Evolutionary conservation across 306 rosid species (phyloP).

Genomic region (Pyrus communis): DNA sequence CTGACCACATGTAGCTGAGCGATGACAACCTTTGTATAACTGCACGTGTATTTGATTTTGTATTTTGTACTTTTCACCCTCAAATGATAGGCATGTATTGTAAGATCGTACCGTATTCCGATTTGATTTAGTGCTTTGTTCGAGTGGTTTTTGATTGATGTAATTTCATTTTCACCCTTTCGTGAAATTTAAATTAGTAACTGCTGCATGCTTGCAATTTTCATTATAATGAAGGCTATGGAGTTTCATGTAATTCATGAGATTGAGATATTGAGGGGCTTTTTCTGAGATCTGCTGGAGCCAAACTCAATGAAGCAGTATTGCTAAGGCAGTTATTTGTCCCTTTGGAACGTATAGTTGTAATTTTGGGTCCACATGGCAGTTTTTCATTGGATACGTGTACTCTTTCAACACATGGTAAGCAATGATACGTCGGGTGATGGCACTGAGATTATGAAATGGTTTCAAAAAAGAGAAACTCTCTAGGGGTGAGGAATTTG

Average conservation of each 20-base stretch:
- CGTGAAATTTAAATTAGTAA: neutral
- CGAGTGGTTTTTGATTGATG: conserved; percentile 16
- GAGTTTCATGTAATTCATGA: neutral
- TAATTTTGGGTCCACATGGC: neutral
- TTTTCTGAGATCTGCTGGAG: neutral
- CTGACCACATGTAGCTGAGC: conserved; percentile 59
- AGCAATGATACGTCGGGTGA: no score
- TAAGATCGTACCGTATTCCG: conserved; percentile 27
- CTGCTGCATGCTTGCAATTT: neutral
- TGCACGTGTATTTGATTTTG: conserved; percentile 41
- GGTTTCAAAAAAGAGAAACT: no score
- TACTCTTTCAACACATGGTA: no score
- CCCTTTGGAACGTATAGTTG: neutral
- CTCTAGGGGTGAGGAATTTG: no score
- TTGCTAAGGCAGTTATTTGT: neutral
- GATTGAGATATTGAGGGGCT: neutral
- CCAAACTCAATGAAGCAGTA: neutral
- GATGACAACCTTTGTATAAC: conserved; percentile 11
- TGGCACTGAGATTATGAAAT: no score
- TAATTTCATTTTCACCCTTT: neutral
- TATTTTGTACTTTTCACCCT: conserved; percentile 16
- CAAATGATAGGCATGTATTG: conserved; percentile 23
- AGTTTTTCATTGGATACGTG: no score
- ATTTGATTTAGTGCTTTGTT: conserved; percentile 37
- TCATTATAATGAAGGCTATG: neutral